Evolutionary conservation across 371 early-diverging fungal genomes (phyloP).

Genomic region (Lichtheimia corymbifera): DNA sequence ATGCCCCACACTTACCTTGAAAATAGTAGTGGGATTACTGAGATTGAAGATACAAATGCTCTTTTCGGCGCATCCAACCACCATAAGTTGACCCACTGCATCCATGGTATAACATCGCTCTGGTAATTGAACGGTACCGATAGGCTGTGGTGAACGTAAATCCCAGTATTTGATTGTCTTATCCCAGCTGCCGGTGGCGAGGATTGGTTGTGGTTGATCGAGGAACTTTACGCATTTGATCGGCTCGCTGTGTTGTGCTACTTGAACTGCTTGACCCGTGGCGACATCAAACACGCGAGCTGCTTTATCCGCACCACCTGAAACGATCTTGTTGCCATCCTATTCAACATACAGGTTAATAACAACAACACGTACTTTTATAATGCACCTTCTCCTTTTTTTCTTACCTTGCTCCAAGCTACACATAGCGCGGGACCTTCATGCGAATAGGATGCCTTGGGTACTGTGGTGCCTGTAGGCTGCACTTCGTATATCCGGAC

Average conservation of each 20-base stretch:
- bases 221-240: slow-evolving; percentile 77
- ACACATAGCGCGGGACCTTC: slow-evolving; percentile 84
- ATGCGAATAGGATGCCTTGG: slow-evolving; percentile 83
- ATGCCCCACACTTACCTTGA: slow-evolving; percentile 40
- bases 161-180: slow-evolving; percentile 93
- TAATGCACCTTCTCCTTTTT: not conserved
- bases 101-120: slow-evolving; percentile 92
- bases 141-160: slow-evolving; percentile 67
- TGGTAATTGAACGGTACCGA: slow-evolving; percentile 66
- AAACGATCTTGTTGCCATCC: slow-evolving; percentile 87
- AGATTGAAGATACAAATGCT: slow-evolving; percentile 73
- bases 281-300: slow-evolving; percentile 78
- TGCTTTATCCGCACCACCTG: slow-evolving; percentile 87
- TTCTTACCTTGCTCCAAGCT: slow-evolving; percentile 83
- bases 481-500: slow-evolving; percentile 92
- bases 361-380: too few relatives aligned
- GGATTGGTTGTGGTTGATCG: slow-evolving; percentile 61
- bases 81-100: slow-evolving; percentile 65
- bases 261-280: slow-evolving; percentile 77
- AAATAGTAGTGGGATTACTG: slow-evolving; percentile 67
- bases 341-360: slow-evolving; percentile 19
- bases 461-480: slow-evolving; percentile 66
- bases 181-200: slow-evolving; percentile 95
- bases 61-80: slow-evolving; percentile 82
- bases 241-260: slow-evolving; percentile 84